These are phyloP conservation scores for Fusarium nodosum DNA, from an alignment of 2,329 filamentous ascomycete genomes.

Conservation along the genomic window DNA sequence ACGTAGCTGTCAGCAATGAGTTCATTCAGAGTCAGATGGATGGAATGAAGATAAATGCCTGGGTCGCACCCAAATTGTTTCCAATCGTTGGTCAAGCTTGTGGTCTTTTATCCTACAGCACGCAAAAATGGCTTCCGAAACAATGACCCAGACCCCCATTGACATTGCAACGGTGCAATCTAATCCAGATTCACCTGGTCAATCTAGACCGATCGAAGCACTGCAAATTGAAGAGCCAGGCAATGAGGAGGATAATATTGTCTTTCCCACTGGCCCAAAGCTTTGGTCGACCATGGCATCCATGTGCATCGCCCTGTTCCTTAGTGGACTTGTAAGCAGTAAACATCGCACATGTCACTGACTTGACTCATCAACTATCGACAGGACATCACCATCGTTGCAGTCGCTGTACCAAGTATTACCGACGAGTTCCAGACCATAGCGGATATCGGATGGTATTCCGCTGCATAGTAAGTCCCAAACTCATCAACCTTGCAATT, in stretches of 20 bases:
- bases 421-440: constrained; percentile 48
- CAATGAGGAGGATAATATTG: background rate
- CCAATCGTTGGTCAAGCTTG: fast-evolving
- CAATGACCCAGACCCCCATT: background rate
- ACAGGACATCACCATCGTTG: constrained; percentile 45
- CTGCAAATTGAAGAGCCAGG: constrained; percentile 27
- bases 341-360: fast-evolving
- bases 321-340: constrained; percentile 39
- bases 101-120: fast-evolving
- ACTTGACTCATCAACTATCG: fast-evolving
- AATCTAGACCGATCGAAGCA: background rate
- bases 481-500: too few relatives aligned
- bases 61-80: fast-evolving
- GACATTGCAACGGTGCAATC: fast-evolving
- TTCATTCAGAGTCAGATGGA: fast-evolving
- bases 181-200: background rate
- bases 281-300: constrained; percentile 48
- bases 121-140: constrained; percentile 22
- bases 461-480: constrained; percentile 40
- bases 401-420: constrained; percentile 43
- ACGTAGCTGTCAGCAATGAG: constrained; percentile 16
- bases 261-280: constrained; percentile 39
- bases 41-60: background rate
- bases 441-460: constrained; percentile 48
- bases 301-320: constrained; percentile 42